Conservation (phyloP, 768 basidiomycete species). For the Rhodosporidiobolus sp. region DNA sequence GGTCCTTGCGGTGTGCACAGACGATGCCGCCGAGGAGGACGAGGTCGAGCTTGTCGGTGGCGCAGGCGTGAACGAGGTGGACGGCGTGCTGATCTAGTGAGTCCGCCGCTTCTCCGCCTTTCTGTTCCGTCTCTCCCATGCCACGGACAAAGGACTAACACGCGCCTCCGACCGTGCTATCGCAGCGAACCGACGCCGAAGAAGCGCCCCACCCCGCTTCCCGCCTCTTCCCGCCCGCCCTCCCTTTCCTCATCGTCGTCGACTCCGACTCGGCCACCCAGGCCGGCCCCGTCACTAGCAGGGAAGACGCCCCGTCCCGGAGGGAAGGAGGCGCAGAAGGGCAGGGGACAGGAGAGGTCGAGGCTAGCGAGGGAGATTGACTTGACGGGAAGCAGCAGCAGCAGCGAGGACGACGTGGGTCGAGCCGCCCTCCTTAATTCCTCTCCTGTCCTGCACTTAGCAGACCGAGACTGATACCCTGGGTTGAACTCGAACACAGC, state of each 20-base stretch:
- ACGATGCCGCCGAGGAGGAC: constrained; percentile 8
- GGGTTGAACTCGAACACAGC: no score
- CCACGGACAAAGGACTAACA: not conserved
- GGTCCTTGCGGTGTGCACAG: constrained; percentile 4
- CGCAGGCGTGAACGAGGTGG: not conserved
- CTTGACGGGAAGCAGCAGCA: constrained; percentile 27
- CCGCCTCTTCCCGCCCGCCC: not conserved
- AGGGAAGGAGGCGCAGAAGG: not conserved
- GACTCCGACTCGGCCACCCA: not conserved
- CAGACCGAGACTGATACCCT: no score
- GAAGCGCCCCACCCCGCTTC: constrained; percentile 18
- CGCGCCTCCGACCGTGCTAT: not conserved
- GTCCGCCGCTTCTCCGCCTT: not conserved
- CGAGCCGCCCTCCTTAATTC: not conserved
- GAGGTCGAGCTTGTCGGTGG: not conserved
- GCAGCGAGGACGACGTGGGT: constrained; percentile 3
- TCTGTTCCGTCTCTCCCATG: no score
- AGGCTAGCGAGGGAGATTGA: constrained; percentile 10
- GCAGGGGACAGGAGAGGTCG: not conserved
- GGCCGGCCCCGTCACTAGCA: not conserved
- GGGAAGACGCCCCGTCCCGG: not conserved
- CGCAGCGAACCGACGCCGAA: constrained; percentile 33
- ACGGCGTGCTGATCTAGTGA: constrained; percentile 34
- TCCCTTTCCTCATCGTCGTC: not conserved
- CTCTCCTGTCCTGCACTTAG: not conserved